Evolutionary conservation across 257 asterid genomes (phyloP).

Genomic region (Scutellaria baicalensis): DNA sequence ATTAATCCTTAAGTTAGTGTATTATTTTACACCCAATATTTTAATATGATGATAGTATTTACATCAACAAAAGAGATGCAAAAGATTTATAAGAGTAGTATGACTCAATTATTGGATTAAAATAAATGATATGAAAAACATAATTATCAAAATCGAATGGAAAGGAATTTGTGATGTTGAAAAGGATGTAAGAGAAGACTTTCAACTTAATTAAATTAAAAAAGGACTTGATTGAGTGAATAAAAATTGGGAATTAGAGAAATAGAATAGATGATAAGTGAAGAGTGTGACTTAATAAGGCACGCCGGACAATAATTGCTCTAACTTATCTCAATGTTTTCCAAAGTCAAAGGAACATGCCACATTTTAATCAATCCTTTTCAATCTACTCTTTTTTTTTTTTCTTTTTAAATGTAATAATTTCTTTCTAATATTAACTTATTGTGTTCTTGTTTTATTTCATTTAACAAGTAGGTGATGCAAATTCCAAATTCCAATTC

Average conservation of each 20-base stretch:
- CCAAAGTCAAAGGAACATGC: slow-evolving; percentile 4
- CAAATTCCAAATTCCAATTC: no score
- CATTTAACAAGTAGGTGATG: no score
- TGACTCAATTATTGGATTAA: background rate
- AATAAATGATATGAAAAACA: background rate
- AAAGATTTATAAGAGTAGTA: background rate
- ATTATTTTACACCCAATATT: no score
- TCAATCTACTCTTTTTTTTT: background rate
- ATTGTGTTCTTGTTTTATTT: no score
- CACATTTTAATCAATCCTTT: background rate
- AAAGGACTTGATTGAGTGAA: background rate
- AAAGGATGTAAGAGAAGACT: background rate
- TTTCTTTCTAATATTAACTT: no score
- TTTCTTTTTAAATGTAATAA: background rate
- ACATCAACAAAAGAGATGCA: no score
- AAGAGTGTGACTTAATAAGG: background rate
- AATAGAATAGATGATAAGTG: background rate
- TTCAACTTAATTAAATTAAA: no score
- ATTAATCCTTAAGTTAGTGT: no score
- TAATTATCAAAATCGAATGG: background rate
- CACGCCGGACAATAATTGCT: slow-evolving; percentile 19
- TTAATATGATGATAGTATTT: no score
- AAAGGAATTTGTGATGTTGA: background rate
- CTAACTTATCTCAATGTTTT: slow-evolving; percentile 15
- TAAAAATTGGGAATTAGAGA: background rate